Percentiles rank a stretch among this genome's conserved stretches.
These are phyloP conservation scores for Malus sylvestris DNA, from an alignment of 306 rosid genomes.

Conservation along the genomic window DNA sequence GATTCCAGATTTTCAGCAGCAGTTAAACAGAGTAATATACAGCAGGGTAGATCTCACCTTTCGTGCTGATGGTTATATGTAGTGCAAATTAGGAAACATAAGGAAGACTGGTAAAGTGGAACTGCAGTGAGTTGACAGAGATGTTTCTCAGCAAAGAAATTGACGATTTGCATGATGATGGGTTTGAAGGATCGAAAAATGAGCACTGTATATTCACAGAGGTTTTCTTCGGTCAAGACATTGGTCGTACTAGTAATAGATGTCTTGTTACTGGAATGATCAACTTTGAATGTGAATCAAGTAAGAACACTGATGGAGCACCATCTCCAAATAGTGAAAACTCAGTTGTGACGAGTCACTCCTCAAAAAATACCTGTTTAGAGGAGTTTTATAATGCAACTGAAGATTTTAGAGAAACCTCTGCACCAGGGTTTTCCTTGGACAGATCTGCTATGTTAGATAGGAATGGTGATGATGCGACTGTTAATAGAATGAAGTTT, in stretches of 20 bases:
- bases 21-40: constrained; percentile 5
- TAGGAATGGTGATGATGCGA: constrained; percentile 35
- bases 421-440: constrained; percentile 32
- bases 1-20: neutral
- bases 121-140: constrained; percentile 14
- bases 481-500: constrained; percentile 57
- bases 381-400: constrained; percentile 38
- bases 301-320: constrained; percentile 51
- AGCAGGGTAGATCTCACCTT: constrained; percentile 14
- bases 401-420: constrained; percentile 34
- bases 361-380: constrained; percentile 36
- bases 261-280: constrained; percentile 52
- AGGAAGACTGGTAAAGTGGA: constrained; percentile 25
- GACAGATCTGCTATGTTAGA: constrained; percentile 30
- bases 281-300: constrained; percentile 54
- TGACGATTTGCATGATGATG: constrained; percentile 62
- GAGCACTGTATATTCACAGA: constrained; percentile 69
- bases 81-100: constrained; percentile 23
- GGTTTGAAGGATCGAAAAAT: constrained; percentile 68
- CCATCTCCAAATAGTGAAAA: constrained; percentile 68
- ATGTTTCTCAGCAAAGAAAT: constrained; percentile 39
- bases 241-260: constrained; percentile 36
- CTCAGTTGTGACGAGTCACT: constrained; percentile 46
- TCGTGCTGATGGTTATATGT: constrained; percentile 26
- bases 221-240: constrained; percentile 49